Evolutionary conservation across 306 rosid species (phyloP), one percentile per base, ranked within the genome.

Genomic region (Heteromeles arbutifolia): DNA sequence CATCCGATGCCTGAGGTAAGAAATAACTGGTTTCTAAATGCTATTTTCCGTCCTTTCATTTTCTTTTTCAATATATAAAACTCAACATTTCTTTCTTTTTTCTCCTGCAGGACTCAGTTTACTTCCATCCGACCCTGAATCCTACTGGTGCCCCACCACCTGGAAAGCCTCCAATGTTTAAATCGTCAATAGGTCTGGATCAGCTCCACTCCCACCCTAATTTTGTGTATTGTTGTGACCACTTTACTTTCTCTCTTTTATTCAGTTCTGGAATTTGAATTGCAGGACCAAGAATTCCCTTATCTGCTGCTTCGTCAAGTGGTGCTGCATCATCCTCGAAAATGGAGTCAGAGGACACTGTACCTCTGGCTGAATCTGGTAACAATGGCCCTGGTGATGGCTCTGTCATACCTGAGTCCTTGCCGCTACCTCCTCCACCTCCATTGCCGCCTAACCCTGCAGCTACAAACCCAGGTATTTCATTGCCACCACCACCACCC

Each of bases 81-180:
- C 48, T 53, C 54, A 50, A 50, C 6, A 17, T 4, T 74, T 52
- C 9, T 21, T 31, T 21, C 32, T 67, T 84, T 72, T 67, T 74
- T 77, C 75, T 65, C 31, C 79, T 63, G 68, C 84, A 92, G 97
- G 96, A 90, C 78, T 92, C 97, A 57, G 97, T 92, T 66, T 92
- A 92, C 83, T 92, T 85, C 66, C 98, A 96, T 77, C 97, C 99
- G 69, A 88, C 93, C 15, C 78, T 96, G 80, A 96, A 96, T 76
- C 99, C 99, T 69, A 92, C 98, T 19, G 99, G 99, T 37, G 99
- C 99, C 78, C 99, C 99, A 34, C 99, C 99, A 22, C 99, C 99
- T 34, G 99, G 99, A 80, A 96, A 96, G 85, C 97, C 99, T 70
- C 99, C 98, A 48, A 92, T 96, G 98, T 96, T 84, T 85, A 90